Evolutionary conservation across 345 rosid species (phyloP), one percentile per base, ranked within the genome.

Genomic region (Microthlaspi erraticum): DNA sequence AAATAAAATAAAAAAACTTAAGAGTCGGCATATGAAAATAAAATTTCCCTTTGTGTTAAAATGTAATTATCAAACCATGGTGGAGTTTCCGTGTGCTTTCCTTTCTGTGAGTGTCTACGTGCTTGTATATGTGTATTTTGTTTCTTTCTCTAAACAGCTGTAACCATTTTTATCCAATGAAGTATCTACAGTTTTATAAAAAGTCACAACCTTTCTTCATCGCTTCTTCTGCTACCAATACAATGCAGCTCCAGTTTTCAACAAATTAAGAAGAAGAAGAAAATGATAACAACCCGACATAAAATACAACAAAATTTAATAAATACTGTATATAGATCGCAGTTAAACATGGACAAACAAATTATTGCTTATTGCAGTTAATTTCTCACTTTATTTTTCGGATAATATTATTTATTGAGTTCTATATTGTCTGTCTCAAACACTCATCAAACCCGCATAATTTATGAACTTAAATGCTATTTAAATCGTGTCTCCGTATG

Each of bases 131-230:
- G 2, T 26, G 29, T 26, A 19, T 16, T 20, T 31, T 60, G 49
- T 39, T 60, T 64, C 36, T 52, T 11, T 46, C 41, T 61, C 36
- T 48, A 29, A 73, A 66, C 49, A 67, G 73, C 78, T 74, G 78
- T 66, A 66, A 19, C 61, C 78, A 59, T 66, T 50, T 74, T 43
- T 51, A 48, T 49, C 78, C 73, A 60, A 51, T 74, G 62, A 66
- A 45, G 44, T 51, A 20, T 41, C 48, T 19, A 41, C 78, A 66
- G 71, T 56, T 56, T 64, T 60, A 46, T 64, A n/a, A 73, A 74
- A 49, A 49, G 61, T 66, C 62, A 17, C 67, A 66, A 66, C 68
- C 12, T 72, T 66, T 74, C 45, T 51, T 66, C 55, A 20, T 11
- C 61, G 16, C 39, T 51, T 72, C 53, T 65, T 72, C 53, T 65